Base-by-base conservation (phyloP, 192 early-diverging fungal species). In the Backusella australiensis region DNA sequence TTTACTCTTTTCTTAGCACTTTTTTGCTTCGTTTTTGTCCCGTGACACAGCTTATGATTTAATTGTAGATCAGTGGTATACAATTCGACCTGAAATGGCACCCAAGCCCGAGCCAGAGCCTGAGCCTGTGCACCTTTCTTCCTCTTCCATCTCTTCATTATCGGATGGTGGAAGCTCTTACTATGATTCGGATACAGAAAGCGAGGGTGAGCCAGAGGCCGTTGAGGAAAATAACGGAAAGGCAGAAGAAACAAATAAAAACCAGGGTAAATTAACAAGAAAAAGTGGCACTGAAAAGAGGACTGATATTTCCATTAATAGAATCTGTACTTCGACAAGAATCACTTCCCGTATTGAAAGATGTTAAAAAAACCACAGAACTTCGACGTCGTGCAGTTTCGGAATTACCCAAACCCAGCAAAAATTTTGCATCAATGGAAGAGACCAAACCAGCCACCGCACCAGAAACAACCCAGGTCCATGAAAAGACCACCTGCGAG, bases 21-120 rank as follows among this genome's bases (percentile, higher is more conserved):
- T 92, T 44, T 97, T 97, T 72, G 90, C 92, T 5, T 97, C 96
- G 4, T 95, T 97, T 72, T 82, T 97, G 6, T 91, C 92, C 44
- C 93, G 96, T 68, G 96, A 97, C 66, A 87, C 85, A 35, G 92
- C 90, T 0, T 92, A 90, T 65, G 91, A 93, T 77, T 81, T 91
- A 77, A 83, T 95, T 6, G 85, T 88, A 73, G 92, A 92, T 29
- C 71, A 92, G 71, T 93, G 93, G 92, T 67, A 78, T 52, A 68
- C 36, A 49, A 66, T 67, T 32, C 70, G 75, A 65, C 78, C 73
- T 59, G 49, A 52, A 75, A 35, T 38, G 34, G 34, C 44, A 15
- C 34, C 35, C 15, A 41, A 41, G n/a, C 68, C 21, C n/a, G n/a
- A 69, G 23, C 67, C 67, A n/a, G 19, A 35, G 0, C 35, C 19